Base-by-base conservation (phyloP, 23 red algal genomes). In the Gracilaria vermiculophylla region DNA sequence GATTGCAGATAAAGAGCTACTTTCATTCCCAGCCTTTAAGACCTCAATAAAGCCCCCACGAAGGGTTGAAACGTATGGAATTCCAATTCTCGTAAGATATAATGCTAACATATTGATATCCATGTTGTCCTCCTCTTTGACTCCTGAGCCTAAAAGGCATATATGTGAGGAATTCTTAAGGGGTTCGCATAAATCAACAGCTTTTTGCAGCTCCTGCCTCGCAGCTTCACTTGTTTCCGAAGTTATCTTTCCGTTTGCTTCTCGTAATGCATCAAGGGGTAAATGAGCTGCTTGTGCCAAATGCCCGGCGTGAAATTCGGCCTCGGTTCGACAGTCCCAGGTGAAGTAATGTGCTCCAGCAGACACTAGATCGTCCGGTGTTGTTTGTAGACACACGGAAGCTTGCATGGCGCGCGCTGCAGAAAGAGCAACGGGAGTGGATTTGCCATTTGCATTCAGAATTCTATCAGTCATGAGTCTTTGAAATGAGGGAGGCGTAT, bases 301-400 rank as follows among this genome's bases (percentile, higher is more conserved):
- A 47, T 93, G 89, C 14, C 97, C 97, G 19, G 80, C 81, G 33
- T 74, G 74, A n/a, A 77, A 92, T 76, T 96, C 94, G 3, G 91
- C 88, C 47, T 76, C 47, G 28, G 93, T 90, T 31, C 97, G 82
- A 69, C 97, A 99, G 50, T 99, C 97, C 95, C 87, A 95, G n/a
- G 81, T 86, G 50, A 92, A 99, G 50, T 81, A 98, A 49, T 88
- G 84, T 14, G 78, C 78, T 7, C 50, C 69, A 25, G 79, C 87
- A 27, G 71, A 64, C 15, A 76, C 24, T 43, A 82, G 69, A 53
- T 94, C 95, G 20, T 94, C 88, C 8, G 83, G 85, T 43, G 93
- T 90, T 21, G 80, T 91, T 69, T 96, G 86, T 24, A 91, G 52
- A 78, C 87, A 92, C 19, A 85, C 78, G 5, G 69, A 76, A 17